Evolutionary conservation across 2,329 filamentous ascomycete genomes (phyloP), one percentile per base, ranked within the genome.

Genomic region (Curvularia verruculosa): DNA sequence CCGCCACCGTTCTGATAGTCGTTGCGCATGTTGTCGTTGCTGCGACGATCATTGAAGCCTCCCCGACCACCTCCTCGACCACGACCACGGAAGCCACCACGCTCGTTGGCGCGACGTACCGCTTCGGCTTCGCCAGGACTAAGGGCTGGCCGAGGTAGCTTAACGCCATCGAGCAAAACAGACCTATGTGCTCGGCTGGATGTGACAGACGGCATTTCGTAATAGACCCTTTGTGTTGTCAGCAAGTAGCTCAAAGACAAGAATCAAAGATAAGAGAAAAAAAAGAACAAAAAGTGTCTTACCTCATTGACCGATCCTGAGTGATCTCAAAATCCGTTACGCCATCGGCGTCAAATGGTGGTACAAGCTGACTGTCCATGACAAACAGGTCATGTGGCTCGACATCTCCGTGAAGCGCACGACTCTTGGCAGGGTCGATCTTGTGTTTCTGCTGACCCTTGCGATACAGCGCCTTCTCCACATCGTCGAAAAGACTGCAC

Each of bases 111-210:
- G 84, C 52, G 84, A 81, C 31, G 88, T 81, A 72, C 89, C 88
- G 51, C 84, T 83, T 71, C 87, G 86, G 41, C 93, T 84, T 84
- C 85, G 31, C 85, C 83, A 55, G 90, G 89, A 24, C 50, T 65
- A 1, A 99, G 84, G 9, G 87, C 89, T 1, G 91, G 86, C 1
- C 83, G 79, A 4, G 90, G 86, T 54, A 93, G 83, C 67, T 89
- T 87, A 37, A 93, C 87, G 12, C 95, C 95, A 2, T 92, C 88
- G 34, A 99, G 83, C 13, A 99, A 84, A 90, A 96, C 96, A 5
- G 93, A 97, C 74, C 97, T 97, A 79, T 99, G 95, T 4, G 86
- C 81, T 67, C 91, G 85, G 9, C 81, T 82, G 2, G 67, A 58
- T 18, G 86, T 86, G 1, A 75, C 39, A 39, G 84, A 82, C 0